These are phyloP conservation scores for Malassezia yamatoensis DNA, from an alignment of 1,284 basidiomycete species.

Conservation along the genomic window DNA sequence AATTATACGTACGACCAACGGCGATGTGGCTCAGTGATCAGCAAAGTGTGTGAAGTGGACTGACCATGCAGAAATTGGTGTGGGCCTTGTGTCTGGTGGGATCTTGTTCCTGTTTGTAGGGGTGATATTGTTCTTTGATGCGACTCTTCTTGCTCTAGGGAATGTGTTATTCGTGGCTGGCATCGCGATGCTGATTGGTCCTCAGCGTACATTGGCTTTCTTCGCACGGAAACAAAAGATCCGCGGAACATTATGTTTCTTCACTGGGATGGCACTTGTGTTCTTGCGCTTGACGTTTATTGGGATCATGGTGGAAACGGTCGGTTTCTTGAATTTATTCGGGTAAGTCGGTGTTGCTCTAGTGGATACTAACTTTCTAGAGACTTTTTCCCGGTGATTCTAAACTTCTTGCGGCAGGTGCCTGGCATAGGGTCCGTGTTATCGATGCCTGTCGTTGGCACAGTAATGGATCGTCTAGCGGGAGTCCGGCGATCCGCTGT, in stretches of 20 bases:
- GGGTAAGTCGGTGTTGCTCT: slow-evolving; percentile 59
- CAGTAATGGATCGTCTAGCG: slow-evolving; percentile 49
- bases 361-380: slow-evolving; percentile 51
- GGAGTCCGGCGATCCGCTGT: slow-evolving; percentile 50
- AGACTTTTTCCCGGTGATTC: slow-evolving; percentile 97
- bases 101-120: slow-evolving; percentile 91
- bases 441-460: slow-evolving; percentile 58
- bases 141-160: slow-evolving; percentile 86
- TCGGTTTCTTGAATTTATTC: slow-evolving; percentile 78
- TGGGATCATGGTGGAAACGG: slow-evolving; percentile 84
- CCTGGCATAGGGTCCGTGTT: slow-evolving; percentile 82
- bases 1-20: not conserved
- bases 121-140: slow-evolving; percentile 91
- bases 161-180: slow-evolving; percentile 54
- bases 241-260: slow-evolving; percentile 59
- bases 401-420: slow-evolving; percentile 87
- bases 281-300: slow-evolving; percentile 86
- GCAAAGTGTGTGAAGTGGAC: slow-evolving; percentile 33
- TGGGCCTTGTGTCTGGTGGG: slow-evolving; percentile 94
- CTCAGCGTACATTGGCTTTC: slow-evolving; percentile 84
- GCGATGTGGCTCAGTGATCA: slow-evolving; percentile 47
- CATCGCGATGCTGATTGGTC: slow-evolving; percentile 47
- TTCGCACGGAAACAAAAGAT: slow-evolving; percentile 93
- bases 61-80: slow-evolving; percentile 50
- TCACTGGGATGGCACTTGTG: slow-evolving; percentile 52